Conservation (phyloP, 140 eudicot species). For the Anethum foeniculum region DNA sequence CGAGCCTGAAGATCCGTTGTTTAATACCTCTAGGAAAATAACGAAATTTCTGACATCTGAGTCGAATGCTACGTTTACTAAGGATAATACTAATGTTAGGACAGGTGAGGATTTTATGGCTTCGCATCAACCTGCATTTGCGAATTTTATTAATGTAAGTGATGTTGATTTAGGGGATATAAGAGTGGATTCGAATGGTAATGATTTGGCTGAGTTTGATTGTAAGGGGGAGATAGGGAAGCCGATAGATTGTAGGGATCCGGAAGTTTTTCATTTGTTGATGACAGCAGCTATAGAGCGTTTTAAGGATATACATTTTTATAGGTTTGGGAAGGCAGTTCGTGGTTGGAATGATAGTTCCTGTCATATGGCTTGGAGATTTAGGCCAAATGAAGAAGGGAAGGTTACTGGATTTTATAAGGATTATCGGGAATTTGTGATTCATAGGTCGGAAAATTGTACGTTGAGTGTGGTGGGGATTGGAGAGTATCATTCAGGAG, state of each 20-base stretch:
- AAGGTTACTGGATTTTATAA: conserved; percentile 60
- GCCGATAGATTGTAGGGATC: conserved; percentile 78
- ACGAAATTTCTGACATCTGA: conserved; percentile 61
- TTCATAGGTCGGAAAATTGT: conserved; percentile 55
- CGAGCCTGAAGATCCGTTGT: conserved; percentile 78
- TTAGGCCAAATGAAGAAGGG: conserved; percentile 87
- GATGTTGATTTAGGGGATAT: conserved; percentile 29
- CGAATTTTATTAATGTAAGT: conserved; percentile 37
- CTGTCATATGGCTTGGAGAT: conserved; percentile 98
- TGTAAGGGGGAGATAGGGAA: conserved; percentile 54
- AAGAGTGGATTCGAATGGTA: not conserved
- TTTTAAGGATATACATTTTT: conserved; percentile 77
- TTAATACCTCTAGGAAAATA: conserved; percentile 64
- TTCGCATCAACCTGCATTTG: conserved; percentile 48
- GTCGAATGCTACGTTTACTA: conserved; percentile 70
- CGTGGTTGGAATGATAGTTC: conserved; percentile 52
- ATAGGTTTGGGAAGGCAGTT: conserved; percentile 81
- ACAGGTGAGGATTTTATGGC: conserved; percentile 85
- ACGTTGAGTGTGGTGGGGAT: conserved; percentile 51
- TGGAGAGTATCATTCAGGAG: conserved; percentile 85
- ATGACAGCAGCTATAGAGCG: conserved; percentile 76
- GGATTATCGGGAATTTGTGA: conserved; percentile 71
- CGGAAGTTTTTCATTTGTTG: conserved; percentile 77
- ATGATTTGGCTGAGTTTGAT: conserved; percentile 10
- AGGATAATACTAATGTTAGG: conserved; percentile 58